Conservation (phyloP, 805 yeast genomes). For the Starmera dryadoides region DNA sequence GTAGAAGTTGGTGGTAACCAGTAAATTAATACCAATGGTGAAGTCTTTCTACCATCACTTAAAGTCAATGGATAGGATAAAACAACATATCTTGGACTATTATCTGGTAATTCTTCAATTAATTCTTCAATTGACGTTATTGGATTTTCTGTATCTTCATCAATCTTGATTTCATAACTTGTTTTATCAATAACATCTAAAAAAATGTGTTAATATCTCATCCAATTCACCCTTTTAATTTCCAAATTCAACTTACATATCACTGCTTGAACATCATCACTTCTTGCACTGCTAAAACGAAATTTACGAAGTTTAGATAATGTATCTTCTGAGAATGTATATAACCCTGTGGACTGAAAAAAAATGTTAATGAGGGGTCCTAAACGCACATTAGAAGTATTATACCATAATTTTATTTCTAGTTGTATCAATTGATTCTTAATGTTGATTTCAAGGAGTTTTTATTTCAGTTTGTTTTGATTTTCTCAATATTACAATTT, state of each 20-base stretch:
- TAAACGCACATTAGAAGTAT: no score
- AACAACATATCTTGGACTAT: slow-evolving; percentile 67
- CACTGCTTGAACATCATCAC: slow-evolving; percentile 52
- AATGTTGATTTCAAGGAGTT: no score
- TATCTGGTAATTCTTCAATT: slow-evolving; percentile 74
- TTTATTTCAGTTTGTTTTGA: no score
- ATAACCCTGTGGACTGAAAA: slow-evolving; percentile 42
- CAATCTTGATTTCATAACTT: slow-evolving; percentile 42
- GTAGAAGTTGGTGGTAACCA: slow-evolving; percentile 87
- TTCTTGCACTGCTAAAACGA: slow-evolving; percentile 64
- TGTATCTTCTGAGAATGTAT: slow-evolving; percentile 58
- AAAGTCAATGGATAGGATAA: slow-evolving; percentile 68
- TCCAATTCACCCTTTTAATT: slow-evolving; percentile 9
- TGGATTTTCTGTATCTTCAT: slow-evolving; percentile 36
- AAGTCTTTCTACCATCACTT: slow-evolving; percentile 63
- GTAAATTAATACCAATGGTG: slow-evolving; percentile 75
- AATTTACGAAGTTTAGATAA: slow-evolving; percentile 57
- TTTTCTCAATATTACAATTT: no score
- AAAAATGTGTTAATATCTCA: slow-evolving; percentile 2
- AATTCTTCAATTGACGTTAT: slow-evolving; percentile 51
- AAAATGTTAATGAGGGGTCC: not conserved
- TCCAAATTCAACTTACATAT: slow-evolving; percentile 36
- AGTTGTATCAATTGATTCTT: no score
- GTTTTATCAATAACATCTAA: slow-evolving; percentile 49
- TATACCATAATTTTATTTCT: no score